Base-by-base conservation (phyloP, 768 basidiomycete species). In the Hygrocybe coccinea region DNA sequence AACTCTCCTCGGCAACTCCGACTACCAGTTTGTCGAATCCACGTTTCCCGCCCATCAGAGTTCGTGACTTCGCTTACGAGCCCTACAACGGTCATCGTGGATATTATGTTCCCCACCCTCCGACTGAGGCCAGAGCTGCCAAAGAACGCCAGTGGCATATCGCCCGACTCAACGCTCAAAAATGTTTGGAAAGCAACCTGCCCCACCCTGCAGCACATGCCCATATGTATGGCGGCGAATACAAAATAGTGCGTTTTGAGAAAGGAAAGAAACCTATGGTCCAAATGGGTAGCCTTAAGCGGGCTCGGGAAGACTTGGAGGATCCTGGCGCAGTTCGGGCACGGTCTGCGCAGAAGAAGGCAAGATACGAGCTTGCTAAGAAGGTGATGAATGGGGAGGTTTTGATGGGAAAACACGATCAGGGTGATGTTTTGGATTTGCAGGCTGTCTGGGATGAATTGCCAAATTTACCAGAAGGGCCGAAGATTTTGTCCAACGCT, bases 331-430 rank as follows among this genome's bases (percentile, higher is more conserved):
- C 83, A 29, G 89, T 92, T 36, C 89, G 89, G 47, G 79, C 97
- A 21, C 81, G 83, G 57, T 71, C 81, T 15, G 94, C 97, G 72
- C 82, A 91, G 0, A 84, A 88, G 60, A 84, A 91, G 47, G 79
- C 82, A 12, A 69, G 94, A 11, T 78, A 86, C 62, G 91, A 95
- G 63, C 87, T 91, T 61, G 86, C 85, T 0, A 81, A 89, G 78
- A 69, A 85, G 46, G 86, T 86, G 59, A 74, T 83, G 55, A 84
- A 88, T 63, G 79, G 83, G 22, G 55, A 39, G 14, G 14, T 19
- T 10, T 8, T 17, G 14, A 19, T 21, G 5, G 17, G 49, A 25
- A 29, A 43, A 17, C 22, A 19, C 8, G 48, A 44, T 14, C 10
- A 33, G 7, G 3, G 33, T 12, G 55, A 56, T 10, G 37, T 17